phyloP scores from a whole-genome alignment of 139 green algal species.

The Parachlorella kessleri region DNA sequence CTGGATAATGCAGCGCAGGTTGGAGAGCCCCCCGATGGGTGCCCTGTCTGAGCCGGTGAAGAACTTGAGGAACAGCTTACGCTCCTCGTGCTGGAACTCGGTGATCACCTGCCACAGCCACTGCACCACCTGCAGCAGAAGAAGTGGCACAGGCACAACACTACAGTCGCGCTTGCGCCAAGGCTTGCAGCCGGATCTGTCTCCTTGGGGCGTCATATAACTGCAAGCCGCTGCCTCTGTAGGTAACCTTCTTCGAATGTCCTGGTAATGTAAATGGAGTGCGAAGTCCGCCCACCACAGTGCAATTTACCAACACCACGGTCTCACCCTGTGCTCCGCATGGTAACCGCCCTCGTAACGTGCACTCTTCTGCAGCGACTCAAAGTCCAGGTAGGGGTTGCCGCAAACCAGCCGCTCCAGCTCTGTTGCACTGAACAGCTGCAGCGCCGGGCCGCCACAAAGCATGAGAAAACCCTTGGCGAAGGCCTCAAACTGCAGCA shows the following conservation, averaged over 20 bases:
- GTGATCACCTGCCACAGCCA: conserved; percentile 87
- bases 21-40: conserved; percentile 89
- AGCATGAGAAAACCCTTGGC: conserved; percentile 84
- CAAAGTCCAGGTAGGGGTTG: conserved; percentile 91
- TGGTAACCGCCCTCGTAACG: conserved; percentile 91
- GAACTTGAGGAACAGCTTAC: conserved; percentile 91
- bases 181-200: too few species aligned
- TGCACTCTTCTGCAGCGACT: conserved; percentile 72
- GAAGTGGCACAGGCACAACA: too few species aligned
- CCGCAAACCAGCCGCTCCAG: conserved; percentile 90
- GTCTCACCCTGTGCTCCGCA: conserved; percentile 41
- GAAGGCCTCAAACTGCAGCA: conserved; percentile 92
- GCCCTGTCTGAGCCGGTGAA: conserved; percentile 85
- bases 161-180: too few species aligned
- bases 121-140: conserved; percentile 34
- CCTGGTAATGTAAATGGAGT: too few species aligned
- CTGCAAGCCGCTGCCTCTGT: too few species aligned
- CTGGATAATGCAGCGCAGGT: conserved; percentile 80
- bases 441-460: conserved; percentile 81
- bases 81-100: conserved; percentile 56
- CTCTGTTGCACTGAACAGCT: conserved; percentile 90
- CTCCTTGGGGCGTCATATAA: too few species aligned
- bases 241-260: too few species aligned
- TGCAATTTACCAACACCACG: too few species aligned
- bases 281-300: too few species aligned